Percentiles rank a stretch among this genome's conserved stretches.
Evolutionary conservation across 2,329 filamentous ascomycete species (phyloP).

Genomic region (Xylaria sp.): DNA sequence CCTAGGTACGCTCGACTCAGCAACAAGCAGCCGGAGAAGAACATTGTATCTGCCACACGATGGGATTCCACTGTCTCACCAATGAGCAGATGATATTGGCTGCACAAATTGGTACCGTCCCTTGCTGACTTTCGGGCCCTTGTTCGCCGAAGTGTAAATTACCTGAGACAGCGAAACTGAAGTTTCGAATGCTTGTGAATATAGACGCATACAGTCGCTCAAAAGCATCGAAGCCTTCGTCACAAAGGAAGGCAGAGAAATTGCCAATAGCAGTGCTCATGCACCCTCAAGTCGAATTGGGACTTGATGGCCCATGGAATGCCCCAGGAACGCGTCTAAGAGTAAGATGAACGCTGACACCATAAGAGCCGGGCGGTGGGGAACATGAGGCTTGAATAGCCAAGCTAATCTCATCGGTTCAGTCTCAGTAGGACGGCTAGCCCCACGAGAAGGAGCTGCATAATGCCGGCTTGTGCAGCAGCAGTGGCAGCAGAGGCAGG

Average conservation of each 20-base stretch:
- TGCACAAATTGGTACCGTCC: conserved; percentile 31
- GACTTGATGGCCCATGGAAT: not conserved
- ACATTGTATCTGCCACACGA: conserved; percentile 22
- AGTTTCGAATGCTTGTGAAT: conserved; percentile 27
- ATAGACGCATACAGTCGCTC: conserved; percentile 10
- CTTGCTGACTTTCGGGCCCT: conserved; percentile 36
- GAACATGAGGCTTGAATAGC: conserved; percentile 16
- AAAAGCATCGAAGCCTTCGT: conserved; percentile 1
- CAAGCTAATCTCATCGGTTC: conserved; percentile 15
- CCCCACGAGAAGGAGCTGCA: conserved; percentile 33
- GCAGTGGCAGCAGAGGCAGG: not conserved
- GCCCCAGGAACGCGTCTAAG: not conserved
- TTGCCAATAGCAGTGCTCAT: conserved; percentile 1
- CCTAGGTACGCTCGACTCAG: conserved; percentile 35
- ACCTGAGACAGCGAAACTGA: conserved; percentile 22
- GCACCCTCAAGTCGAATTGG: not conserved
- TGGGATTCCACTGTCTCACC: conserved; percentile 43
- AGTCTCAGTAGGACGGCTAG: conserved; percentile 5
- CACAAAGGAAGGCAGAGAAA: conserved; percentile 7
- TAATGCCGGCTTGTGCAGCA: conserved; percentile 27
- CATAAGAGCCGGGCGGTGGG: conserved; percentile 7
- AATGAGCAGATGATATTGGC: conserved; percentile 27
- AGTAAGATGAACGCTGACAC: not conserved
- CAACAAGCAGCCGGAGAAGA: conserved; percentile 27
- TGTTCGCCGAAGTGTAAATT: conserved; percentile 34